phyloP scores from a whole-genome alignment of 805 yeast genomes.

The Candida suzukii region DNA sequence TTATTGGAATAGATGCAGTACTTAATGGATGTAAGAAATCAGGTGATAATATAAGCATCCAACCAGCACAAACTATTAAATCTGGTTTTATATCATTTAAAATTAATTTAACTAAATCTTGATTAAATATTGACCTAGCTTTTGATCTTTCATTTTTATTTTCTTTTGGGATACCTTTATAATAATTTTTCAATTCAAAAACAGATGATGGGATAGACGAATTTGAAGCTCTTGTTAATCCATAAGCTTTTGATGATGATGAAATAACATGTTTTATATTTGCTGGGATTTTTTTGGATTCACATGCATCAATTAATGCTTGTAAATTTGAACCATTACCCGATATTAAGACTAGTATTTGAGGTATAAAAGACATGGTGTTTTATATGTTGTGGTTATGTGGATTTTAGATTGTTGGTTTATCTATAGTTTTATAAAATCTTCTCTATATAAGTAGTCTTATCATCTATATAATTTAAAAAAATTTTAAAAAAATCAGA shows the following conservation, averaged over 20 bases:
- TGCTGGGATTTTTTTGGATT: slow-evolving; percentile 30
- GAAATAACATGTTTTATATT: slow-evolving; percentile 75
- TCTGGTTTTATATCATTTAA: slow-evolving; percentile 57
- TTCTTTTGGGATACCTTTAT: slow-evolving; percentile 67
- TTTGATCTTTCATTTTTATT: slow-evolving; percentile 46
- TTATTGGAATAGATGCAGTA: slow-evolving; percentile 61
- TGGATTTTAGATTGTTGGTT: too few species aligned
- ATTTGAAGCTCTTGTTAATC: slow-evolving; percentile 68
- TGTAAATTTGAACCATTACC: slow-evolving; percentile 96
- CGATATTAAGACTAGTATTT: slow-evolving; percentile 75
- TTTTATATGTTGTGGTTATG: too few species aligned
- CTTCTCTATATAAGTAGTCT: too few species aligned
- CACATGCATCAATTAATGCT: slow-evolving; percentile 77
- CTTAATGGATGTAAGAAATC: slow-evolving; percentile 63
- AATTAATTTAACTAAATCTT: slow-evolving; percentile 67
- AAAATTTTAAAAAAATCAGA: too few species aligned
- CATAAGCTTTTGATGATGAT: slow-evolving; percentile 81
- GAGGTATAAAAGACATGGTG: neutral
- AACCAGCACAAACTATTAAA: slow-evolving; percentile 94
- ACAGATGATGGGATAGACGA: slow-evolving; percentile 64
- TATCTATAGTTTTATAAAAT: too few species aligned
- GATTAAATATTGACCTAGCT: slow-evolving; percentile 69
- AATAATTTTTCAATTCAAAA: slow-evolving; percentile 69
- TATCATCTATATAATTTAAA: too few species aligned
- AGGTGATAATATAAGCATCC: slow-evolving; percentile 90